Base-by-base conservation (phyloP, 2,329 filamentous ascomycete genomes). In the Drechslera avenae region DNA sequence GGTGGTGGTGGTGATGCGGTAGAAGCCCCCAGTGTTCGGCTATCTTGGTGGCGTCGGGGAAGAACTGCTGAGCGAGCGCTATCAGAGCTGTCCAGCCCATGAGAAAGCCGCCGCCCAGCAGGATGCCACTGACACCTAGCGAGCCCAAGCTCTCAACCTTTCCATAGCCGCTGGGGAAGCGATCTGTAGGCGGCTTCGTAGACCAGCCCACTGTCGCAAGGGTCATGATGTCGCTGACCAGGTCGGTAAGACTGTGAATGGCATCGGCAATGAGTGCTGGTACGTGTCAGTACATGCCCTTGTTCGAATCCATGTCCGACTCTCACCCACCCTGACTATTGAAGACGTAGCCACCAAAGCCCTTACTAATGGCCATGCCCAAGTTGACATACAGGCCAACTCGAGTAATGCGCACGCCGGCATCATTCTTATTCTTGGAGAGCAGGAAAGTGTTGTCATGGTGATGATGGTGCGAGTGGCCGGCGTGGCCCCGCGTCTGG, bases 131-230 rank as follows among this genome's bases (percentile, higher is more conserved):
- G 28, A 99, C 94, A 13, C 93, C 94, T 52, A 99, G 78, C 17
- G 91, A 94, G 16, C 94, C 94, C 69, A 99, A 77, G 66, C 91
- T 96, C 79, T 99, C 94, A n/a, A 99, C 84, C 78, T 99, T 99
- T 70, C 94, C 94, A 71, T 96, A 99, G 1, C 94, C 94, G 65
- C 86, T 85, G 2, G 94, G 94, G 70, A 96, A 99, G 33, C 83
- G 83, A 46, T 88, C 83, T 9, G 89, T 90, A 0, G 94, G 91
- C 5, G 90, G 87, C 65, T 89, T 91, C 53, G 97, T 77, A 52
- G 92, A 96, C 86, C 90, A 96, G 16, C 92, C 93, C 39, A 99
- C 92, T 8, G 94, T 99, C 13, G 90, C 90, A 16, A 99, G 83
- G 1, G 94, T 99, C 73, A 97, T 86, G 63, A 99, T 83, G 73